These are phyloP conservation scores for Pseudogymnoascus sp. DNA, from an alignment of 2,329 filamentous ascomycete species.

Conservation along the genomic window DNA sequence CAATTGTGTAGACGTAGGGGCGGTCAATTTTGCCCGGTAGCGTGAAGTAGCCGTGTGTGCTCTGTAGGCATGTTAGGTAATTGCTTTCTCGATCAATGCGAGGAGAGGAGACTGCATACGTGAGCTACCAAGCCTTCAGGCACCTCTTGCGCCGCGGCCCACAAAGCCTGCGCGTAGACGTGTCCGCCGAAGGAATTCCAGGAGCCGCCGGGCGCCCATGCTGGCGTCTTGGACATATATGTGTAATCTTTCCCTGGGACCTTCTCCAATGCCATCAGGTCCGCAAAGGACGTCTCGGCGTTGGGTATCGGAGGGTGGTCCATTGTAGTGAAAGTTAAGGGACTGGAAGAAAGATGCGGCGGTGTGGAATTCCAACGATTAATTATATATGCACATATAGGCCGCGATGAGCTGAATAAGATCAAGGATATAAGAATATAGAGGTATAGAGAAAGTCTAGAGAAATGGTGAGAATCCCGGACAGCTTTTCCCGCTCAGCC, in stretches of 20 bases:
- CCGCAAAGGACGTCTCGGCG: slow-evolving; percentile 9
- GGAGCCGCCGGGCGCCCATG: slow-evolving; percentile 13
- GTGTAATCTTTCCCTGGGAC: slow-evolving; percentile 9
- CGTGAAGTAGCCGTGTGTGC: slow-evolving; percentile 47
- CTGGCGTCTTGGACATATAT: slow-evolving; percentile 12
- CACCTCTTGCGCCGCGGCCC: slow-evolving; percentile 31
- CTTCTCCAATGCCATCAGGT: slow-evolving; percentile 13
- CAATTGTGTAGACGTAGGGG: slow-evolving; percentile 45
- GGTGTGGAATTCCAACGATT: background rate
- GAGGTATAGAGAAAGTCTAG: background rate
- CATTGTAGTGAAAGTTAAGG: background rate
- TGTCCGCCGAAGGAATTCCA: slow-evolving; percentile 35
- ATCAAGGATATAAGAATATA: background rate
- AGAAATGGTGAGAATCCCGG: background rate
- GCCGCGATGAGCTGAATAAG: background rate
- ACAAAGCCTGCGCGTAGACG: slow-evolving; percentile 35
- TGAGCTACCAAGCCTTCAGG: slow-evolving; percentile 32
- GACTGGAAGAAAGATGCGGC: background rate
- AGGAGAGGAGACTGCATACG: slow-evolving; percentile 27
- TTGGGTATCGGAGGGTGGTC: background rate
- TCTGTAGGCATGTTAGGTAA: background rate
- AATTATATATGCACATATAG: background rate
- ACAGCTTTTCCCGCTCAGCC: background rate
- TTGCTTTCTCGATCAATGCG: background rate
- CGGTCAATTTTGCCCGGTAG: slow-evolving; percentile 38